phyloP scores from a whole-genome alignment of 768 basidiomycete genomes.

The Dictyophora rubrovolvata region DNA sequence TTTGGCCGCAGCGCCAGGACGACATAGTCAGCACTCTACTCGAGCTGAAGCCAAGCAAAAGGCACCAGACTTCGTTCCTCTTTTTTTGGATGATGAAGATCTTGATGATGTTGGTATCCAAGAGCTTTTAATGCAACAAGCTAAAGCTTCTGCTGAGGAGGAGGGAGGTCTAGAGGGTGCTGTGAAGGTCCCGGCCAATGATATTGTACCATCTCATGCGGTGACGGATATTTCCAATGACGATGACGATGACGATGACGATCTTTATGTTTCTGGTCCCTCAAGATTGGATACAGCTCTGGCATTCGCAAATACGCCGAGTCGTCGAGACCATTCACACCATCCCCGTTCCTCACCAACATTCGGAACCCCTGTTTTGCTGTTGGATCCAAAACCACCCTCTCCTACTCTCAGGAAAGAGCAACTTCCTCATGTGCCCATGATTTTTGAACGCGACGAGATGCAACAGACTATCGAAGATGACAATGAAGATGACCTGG shows the following conservation, averaged over 20 bases:
- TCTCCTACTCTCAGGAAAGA: neutral
- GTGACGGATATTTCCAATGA: conserved; percentile 3
- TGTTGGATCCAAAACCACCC: conserved; percentile 11
- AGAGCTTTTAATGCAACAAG: conserved; percentile 36
- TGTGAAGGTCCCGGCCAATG: conserved; percentile 19
- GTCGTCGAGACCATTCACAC: conserved; percentile 21
- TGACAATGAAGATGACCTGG: conserved; percentile 21
- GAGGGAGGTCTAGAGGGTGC: conserved; percentile 19
- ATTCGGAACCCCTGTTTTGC: conserved; percentile 31
- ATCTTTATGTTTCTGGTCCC: conserved; percentile 37
- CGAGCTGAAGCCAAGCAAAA: neutral
- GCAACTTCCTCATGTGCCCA: neutral
- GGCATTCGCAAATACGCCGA: conserved; percentile 49
- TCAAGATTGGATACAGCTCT: conserved; percentile 56
- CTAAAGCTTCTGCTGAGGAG: conserved; percentile 12
- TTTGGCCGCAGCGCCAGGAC: conserved; percentile 44
- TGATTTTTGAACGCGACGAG: conserved; percentile 25
- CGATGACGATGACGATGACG: conserved; percentile 30
- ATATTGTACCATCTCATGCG: neutral
- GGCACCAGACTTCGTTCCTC: conserved; percentile 16
- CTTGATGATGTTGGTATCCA: conserved; percentile 1
- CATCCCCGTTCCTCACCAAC: conserved; percentile 12
- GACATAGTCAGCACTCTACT: conserved; percentile 24
- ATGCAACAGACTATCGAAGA: conserved; percentile 25
- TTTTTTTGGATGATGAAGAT: conserved; percentile 17